A percentile compares a stretch with the other conserved stretches of the same genome.
Conservation (phyloP, 176 grass and related monocot species). For the Cenchrus purpureus region DNA sequence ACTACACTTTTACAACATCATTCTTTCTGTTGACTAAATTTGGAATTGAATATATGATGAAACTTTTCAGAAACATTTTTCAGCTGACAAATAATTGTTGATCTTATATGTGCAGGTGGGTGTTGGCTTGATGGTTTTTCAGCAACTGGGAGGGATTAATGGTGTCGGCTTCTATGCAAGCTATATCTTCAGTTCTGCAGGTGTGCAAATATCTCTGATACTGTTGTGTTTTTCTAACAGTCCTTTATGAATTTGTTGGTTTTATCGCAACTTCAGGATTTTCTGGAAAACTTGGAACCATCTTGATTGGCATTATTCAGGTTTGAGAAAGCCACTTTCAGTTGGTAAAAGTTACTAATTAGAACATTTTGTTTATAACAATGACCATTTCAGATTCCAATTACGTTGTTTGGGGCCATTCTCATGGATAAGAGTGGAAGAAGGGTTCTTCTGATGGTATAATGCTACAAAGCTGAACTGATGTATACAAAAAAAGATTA, state of each 20-base stretch:
- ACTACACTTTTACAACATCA: constrained; percentile 16
- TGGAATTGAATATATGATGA: constrained; percentile 19
- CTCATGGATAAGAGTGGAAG: constrained; percentile 85
- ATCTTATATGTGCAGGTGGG: constrained; percentile 53
- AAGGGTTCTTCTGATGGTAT: constrained; percentile 79
- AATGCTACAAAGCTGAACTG: constrained; percentile 39
- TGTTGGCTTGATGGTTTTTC: constrained; percentile 71
- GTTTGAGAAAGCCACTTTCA: constrained; percentile 38
- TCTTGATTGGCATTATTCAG: constrained; percentile 73
- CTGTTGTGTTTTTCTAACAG: constrained; percentile 24
- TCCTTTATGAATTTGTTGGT: constrained; percentile 36
- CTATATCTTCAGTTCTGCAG: constrained; percentile 62
- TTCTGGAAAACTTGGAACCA: constrained; percentile 67
- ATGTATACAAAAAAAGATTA: constrained; percentile 36
- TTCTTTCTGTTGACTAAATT: constrained; percentile 16
- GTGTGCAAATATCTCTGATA: constrained; percentile 40
- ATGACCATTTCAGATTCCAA: constrained; percentile 68
- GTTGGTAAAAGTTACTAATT: constrained; percentile 25
- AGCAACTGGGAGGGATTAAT: constrained; percentile 80
- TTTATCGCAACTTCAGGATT: constrained; percentile 53
- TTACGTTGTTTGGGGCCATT: constrained; percentile 70
- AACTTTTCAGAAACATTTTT: not conserved
- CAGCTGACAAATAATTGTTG: not conserved
- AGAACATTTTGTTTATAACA: constrained; percentile 50
- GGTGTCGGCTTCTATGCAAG: constrained; percentile 74